Evolutionary conservation across 257 asterid genomes (phyloP).

Genomic region (Knoxia roxburghii): DNA sequence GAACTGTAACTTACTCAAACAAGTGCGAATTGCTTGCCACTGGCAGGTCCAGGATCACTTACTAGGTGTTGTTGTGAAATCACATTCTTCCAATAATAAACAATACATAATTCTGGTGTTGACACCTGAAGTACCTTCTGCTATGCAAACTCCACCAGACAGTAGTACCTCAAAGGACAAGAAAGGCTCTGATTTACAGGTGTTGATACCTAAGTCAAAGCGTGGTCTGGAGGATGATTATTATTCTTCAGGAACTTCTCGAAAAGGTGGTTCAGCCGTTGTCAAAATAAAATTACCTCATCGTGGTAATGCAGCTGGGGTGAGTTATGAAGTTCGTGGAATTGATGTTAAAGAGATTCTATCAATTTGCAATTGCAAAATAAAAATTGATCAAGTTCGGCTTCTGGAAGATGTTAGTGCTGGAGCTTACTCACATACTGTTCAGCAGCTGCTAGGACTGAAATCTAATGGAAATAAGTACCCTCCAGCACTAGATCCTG

Average conservation of each 20-base stretch:
- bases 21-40: constrained; percentile 8
- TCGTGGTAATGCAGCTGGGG: constrained; percentile 75
- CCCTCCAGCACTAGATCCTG: constrained; percentile 90
- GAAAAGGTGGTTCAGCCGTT: constrained; percentile 78
- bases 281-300: constrained; percentile 79
- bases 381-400: constrained; percentile 77
- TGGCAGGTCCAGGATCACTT: constrained; percentile 90
- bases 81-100: constrained; percentile 60
- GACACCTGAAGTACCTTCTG: constrained; percentile 67
- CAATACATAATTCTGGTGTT: constrained; percentile 76
- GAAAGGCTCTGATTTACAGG: constrained; percentile 51
- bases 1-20: not conserved
- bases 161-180: constrained; percentile 29
- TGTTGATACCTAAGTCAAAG: constrained; percentile 79
- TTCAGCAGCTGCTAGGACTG: constrained; percentile 61
- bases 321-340: constrained; percentile 79
- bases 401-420: constrained; percentile 87
- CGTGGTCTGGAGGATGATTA: constrained; percentile 89
- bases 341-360: constrained; percentile 61
- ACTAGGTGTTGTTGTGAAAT: constrained; percentile 78
- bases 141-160: constrained; percentile 35
- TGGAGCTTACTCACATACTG: constrained; percentile 73
- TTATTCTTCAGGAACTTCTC: constrained; percentile 53
- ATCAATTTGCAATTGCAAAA: constrained; percentile 61
- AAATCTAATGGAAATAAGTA: constrained; percentile 79